Evolutionary conservation across 2,329 filamentous ascomycete species (phyloP), one percentile per base, ranked within the genome.

Genomic region (Colletotrichum kahawae): DNA sequence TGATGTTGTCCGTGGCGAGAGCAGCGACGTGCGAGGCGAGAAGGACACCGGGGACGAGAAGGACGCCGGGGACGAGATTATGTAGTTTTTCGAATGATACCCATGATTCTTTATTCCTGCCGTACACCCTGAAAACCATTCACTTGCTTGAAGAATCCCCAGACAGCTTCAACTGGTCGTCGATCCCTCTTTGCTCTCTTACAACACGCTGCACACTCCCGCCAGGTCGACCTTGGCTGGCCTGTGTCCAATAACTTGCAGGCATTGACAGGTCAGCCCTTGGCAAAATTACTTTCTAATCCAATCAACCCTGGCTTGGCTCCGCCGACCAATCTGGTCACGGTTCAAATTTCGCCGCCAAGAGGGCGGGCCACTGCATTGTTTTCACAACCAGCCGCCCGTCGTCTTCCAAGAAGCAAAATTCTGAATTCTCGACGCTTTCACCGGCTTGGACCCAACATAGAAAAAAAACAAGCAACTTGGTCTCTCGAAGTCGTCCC

Each of bases 21-120:
- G 65, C 27, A 21, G 88, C 0, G 79, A 91, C n/a, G 83, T 92
- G 2, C 88, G 92, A 60, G 72, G 74, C 57, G 76, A 77, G 74
- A 70, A 60, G 74, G 54, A 71, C 63, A 76, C 73, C 71, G 71
- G 73, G 71, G 67, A 78, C 57, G 76, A 77, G 74, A 70, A 60
- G 74, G 54, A 71, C 63, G 77, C 73, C 71, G 71, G 73, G 71
- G 67, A 78, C 6, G 68, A 78, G n/a, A 27, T 31, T 16, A 60
- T 63, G 13, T 24, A 51, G 24, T 54, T 36, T 31, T 29, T 31
- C 14, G 12, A 70, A 57, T 64, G 70, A 73, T 70, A 73, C 68
- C 65, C 66, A 9, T 66, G 27, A 18, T 48, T 51, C 31, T 34
- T 24, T 48, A 7, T 51, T 21, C 10, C 43, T 51, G 43, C 6